These are phyloP conservation scores for Ephemerocybe angulata DNA, from an alignment of 768 basidiomycete genomes.

Conservation along the genomic window DNA sequence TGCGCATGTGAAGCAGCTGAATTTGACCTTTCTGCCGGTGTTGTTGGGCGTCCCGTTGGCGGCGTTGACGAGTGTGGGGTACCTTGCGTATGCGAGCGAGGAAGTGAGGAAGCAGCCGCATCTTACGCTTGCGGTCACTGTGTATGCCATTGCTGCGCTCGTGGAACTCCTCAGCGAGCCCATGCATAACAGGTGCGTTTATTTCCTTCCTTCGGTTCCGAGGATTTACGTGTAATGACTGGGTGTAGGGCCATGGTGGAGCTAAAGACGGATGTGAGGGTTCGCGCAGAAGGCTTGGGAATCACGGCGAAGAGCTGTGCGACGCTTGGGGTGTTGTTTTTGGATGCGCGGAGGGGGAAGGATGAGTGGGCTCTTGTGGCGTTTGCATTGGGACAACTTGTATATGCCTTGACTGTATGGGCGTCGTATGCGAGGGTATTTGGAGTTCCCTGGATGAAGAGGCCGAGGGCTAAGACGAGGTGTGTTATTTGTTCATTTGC, in stretches of 20 bases:
- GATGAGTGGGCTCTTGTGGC: conserved; percentile 65
- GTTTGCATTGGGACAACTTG: conserved; percentile 82
- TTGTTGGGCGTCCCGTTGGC: conserved; percentile 67
- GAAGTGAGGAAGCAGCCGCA: conserved; percentile 58
- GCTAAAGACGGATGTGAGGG: conserved; percentile 64
- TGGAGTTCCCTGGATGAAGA: conserved; percentile 33
- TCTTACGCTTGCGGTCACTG: conserved; percentile 56
- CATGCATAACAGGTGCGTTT: conserved; percentile 63
- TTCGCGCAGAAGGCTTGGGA: conserved; percentile 83
- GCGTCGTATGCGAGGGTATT: conserved; percentile 40
- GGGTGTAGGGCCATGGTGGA: conserved; percentile 58
- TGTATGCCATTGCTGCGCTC: conserved; percentile 74
- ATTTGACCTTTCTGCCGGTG: conserved; percentile 64
- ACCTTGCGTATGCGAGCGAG: conserved; percentile 48
- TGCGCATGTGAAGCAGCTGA: conserved; percentile 17
- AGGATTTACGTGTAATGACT: not conserved
- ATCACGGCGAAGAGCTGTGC: conserved; percentile 69
- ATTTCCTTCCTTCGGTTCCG: not conserved
- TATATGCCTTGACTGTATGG: conserved; percentile 62
- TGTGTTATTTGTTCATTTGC: not conserved
- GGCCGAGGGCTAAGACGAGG: conserved; percentile 3
- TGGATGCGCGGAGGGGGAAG: conserved; percentile 33
- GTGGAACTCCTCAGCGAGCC: conserved; percentile 83
- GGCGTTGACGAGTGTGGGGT: conserved; percentile 46
- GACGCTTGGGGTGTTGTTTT: conserved; percentile 65